Evolutionary conservation across 345 rosid species (phyloP), one percentile per base, ranked within the genome.

Genomic region (Syzygium aromaticum): DNA sequence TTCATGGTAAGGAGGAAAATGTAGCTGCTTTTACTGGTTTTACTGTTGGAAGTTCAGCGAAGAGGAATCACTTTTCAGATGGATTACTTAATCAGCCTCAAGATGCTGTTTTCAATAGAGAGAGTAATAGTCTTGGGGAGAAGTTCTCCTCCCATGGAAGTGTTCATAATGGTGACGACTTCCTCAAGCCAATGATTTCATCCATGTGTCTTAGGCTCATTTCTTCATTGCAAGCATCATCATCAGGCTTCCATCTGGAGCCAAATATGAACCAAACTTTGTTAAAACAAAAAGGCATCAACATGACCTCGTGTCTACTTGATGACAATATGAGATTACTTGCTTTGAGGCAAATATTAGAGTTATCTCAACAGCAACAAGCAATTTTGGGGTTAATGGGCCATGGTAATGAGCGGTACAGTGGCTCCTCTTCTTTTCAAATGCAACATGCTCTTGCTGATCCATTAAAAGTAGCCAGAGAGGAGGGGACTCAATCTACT

Each of bases 251-350:
- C 64, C 86, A 83, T 30, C 87, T 89, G 7, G 89, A 89, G 51
- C 87, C 89, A n/a, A 88, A 84, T 54, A 85, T 88, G 84, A 46
- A 86, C 80, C 84, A 88, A 77, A 67, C 89, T 46, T 84, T 67
- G 43, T 83, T 53, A 53, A 88, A 89, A 83, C 89, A 88, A 86
- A 90, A 86, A 30, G 46, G 84, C 0, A 64, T 16, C 38, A 7
- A 64, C 43, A 30, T 33, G 33, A 52, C 83, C 88, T 86, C 92
- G 84, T 83, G 52, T 88, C 87, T 89, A 30, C 89, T 89, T 87
- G 93, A 92, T 89, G 93, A 92, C 52, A 78, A 90, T 84, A 90
- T 88, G 90, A 93, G 93, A 89, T 61, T 88, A 46, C 91, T 91
- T 86, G 93, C 93, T 53, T 22, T 85, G 88, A 88, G 88, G 90